These are phyloP conservation scores for Nakazawaea ishiwadae DNA, from an alignment of 805 yeast genomes.

Conservation along the genomic window DNA sequence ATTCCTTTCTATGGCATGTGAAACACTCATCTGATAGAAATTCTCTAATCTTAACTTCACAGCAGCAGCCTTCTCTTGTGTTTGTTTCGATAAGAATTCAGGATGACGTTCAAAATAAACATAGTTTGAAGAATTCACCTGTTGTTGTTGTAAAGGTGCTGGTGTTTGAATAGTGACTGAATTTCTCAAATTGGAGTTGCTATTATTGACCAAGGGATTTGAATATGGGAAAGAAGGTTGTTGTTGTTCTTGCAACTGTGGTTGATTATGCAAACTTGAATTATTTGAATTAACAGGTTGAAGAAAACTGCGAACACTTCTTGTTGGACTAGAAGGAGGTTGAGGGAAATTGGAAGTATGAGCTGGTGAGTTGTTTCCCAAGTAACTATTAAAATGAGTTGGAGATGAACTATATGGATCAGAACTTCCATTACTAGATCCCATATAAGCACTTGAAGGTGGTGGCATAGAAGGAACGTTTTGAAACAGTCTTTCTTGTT, in stretches of 20 bases:
- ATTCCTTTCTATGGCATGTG: slow-evolving; percentile 92
- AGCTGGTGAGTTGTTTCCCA: slow-evolving; percentile 20
- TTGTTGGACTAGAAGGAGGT: slow-evolving; percentile 30
- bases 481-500: slow-evolving; percentile 16
- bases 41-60: slow-evolving; percentile 79
- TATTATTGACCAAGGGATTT: slow-evolving; percentile 10
- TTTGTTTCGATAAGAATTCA: slow-evolving; percentile 60
- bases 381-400: slow-evolving; percentile 14
- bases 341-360: slow-evolving; percentile 20
- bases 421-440: slow-evolving; percentile 6
- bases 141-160: slow-evolving; percentile 14
- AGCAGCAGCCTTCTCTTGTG: slow-evolving; percentile 83
- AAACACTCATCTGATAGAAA: slow-evolving; percentile 78
- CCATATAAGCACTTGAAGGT: slow-evolving; percentile 12
- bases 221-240: slow-evolving; percentile 10
- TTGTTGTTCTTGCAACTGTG: slow-evolving; percentile 14
- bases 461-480: slow-evolving; percentile 23
- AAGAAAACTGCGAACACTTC: slow-evolving; percentile 26
- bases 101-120: slow-evolving; percentile 83
- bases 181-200: slow-evolving; percentile 13
- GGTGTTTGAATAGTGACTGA: slow-evolving; percentile 15
- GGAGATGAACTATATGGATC: slow-evolving; percentile 15
- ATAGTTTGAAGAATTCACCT: slow-evolving; percentile 33
- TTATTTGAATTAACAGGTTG: slow-evolving; percentile 24
- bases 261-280: slow-evolving; percentile 22